Percentiles rank a stretch among this genome's conserved stretches.
phyloP scores from a whole-genome alignment of 768 basidiomycete species.

The Paxillus rubicundulus region DNA sequence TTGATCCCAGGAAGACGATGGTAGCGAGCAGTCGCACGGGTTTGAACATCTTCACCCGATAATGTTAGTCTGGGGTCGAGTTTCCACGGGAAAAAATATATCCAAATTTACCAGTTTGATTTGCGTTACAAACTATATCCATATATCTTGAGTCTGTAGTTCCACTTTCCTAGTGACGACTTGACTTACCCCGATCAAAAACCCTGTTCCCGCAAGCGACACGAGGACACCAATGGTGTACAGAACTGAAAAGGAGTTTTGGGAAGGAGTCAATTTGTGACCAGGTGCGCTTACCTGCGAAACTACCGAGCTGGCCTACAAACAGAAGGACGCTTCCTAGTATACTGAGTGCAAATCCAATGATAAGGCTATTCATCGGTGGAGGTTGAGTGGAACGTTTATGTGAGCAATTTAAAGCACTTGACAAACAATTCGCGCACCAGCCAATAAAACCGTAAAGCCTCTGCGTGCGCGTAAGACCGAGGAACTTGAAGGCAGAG shows the following conservation, averaged over 20 bases:
- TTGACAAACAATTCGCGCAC: conserved; percentile 40
- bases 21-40: conserved; percentile 84
- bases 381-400: background rate
- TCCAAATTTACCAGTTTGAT: conserved; percentile 61
- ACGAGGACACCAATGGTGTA: conserved; percentile 81
- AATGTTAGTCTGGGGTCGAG: background rate
- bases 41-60: conserved; percentile 79
- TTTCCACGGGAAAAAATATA: background rate
- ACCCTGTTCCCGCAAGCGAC: conserved; percentile 84
- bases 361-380: conserved; percentile 49
- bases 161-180: background rate
- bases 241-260: conserved; percentile 50
- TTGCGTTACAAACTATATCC: conserved; percentile 69
- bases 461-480: conserved; percentile 74
- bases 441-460: conserved; percentile 86
- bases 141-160: conserved; percentile 3
- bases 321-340: conserved; percentile 78
- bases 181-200: conserved; percentile 80
- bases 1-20: conserved; percentile 71
- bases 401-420: background rate
- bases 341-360: conserved; percentile 79
- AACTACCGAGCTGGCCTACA: conserved; percentile 61
- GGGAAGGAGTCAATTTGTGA: background rate
- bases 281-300: conserved; percentile 59
- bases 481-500: conserved; percentile 79